Evolutionary conservation across 192 early-diverging fungal species (phyloP).

Genomic region (Haplosporangium gracile): DNA sequence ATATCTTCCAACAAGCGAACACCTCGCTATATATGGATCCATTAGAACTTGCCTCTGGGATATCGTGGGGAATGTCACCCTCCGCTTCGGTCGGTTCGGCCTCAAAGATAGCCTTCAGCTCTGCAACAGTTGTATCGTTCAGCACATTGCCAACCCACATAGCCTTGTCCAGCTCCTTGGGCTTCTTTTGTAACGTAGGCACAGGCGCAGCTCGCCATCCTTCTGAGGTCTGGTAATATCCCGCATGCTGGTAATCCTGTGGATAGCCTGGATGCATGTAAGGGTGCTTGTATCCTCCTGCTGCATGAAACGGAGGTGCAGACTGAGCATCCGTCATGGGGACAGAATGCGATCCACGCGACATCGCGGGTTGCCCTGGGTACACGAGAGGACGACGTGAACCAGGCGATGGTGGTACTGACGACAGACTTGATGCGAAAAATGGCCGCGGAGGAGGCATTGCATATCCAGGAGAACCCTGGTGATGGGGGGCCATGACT

Average conservation of each 20-base stretch:
- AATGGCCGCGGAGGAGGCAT: slow-evolving; percentile 11
- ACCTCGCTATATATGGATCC: neutral
- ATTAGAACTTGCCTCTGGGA: slow-evolving; percentile 29
- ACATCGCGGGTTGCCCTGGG: neutral
- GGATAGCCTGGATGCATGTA: slow-evolving; percentile 20
- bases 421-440: neutral
- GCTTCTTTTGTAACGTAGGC: slow-evolving; percentile 56
- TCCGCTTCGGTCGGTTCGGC: slow-evolving; percentile 59
- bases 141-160: slow-evolving; percentile 67
- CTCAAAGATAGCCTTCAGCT: slow-evolving; percentile 61
- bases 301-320: slow-evolving; percentile 13
- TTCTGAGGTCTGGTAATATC: slow-evolving; percentile 25
- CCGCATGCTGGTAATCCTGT: slow-evolving; percentile 22
- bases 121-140: slow-evolving; percentile 58
- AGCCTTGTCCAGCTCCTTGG: slow-evolving; percentile 64
- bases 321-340: neutral
- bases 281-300: slow-evolving; percentile 19
- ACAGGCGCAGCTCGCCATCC: slow-evolving; percentile 28
- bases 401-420: slow-evolving; percentile 9
- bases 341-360: slow-evolving; percentile 16
- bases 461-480: slow-evolving; percentile 8
- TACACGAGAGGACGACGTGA: slow-evolving; percentile 19
- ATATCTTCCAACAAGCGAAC: neutral
- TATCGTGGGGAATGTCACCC: slow-evolving; percentile 38
- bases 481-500: slow-evolving; percentile 3